Conservation (phyloP, 1,284 basidiomycete genomes). For the Chondrostereum purpureum region DNA sequence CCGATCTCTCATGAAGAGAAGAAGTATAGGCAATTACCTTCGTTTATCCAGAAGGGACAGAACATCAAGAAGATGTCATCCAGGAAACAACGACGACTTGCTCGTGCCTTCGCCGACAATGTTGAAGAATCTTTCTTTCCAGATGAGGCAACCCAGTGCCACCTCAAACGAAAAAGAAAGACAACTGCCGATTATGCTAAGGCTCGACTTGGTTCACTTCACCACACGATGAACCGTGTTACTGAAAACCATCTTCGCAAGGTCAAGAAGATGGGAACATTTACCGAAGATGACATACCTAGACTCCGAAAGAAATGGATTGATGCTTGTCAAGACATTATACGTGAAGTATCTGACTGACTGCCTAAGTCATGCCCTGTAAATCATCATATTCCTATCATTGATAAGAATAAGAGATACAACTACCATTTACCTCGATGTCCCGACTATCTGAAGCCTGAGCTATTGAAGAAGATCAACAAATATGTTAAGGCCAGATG, state of each 20-base stretch:
- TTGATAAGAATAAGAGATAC: slow-evolving; percentile 20
- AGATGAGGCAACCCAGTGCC: too few relatives aligned
- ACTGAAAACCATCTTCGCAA: slow-evolving; percentile 2
- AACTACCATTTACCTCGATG: slow-evolving; percentile 21
- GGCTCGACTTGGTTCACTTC: too few relatives aligned
- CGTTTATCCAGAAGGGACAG: too few relatives aligned
- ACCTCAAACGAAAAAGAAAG: too few relatives aligned
- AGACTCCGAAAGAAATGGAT: slow-evolving; percentile 16
- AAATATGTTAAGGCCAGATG: slow-evolving; percentile 22
- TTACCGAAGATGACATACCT: slow-evolving; percentile 12
- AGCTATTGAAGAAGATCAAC: slow-evolving; percentile 23
- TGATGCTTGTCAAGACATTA: slow-evolving; percentile 15
- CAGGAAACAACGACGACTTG: too few relatives aligned
- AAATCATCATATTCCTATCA: slow-evolving; percentile 25
- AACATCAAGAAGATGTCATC: too few relatives aligned
- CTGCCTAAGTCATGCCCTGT: slow-evolving; percentile 22
- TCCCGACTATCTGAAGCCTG: slow-evolving; percentile 17
- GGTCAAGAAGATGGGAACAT: slow-evolving; percentile 1
- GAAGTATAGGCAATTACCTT: too few relatives aligned
- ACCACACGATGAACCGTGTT: too few relatives aligned
- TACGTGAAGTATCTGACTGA: slow-evolving; percentile 15
- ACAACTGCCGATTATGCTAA: too few relatives aligned
- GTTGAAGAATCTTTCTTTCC: too few relatives aligned
- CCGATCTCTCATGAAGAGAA: too few relatives aligned
- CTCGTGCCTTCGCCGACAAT: too few relatives aligned